phyloP scores from a whole-genome alignment of 148 eudicot genomes.

The Rhododendron ovatum region DNA sequence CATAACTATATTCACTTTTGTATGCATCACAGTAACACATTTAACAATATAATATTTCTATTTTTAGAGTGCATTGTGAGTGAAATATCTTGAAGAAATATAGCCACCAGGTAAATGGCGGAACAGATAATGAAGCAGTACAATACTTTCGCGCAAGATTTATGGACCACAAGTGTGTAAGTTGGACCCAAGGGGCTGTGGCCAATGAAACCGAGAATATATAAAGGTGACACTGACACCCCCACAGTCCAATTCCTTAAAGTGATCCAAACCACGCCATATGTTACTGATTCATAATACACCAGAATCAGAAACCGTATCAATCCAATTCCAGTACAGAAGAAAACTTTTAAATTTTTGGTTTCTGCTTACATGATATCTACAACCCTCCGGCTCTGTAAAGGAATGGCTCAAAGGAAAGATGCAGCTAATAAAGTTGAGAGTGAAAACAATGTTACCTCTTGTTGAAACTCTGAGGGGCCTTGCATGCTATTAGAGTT shows the following conservation, averaged over 20 bases:
- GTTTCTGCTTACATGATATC: background rate
- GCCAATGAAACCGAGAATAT: background rate
- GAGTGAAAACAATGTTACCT: constrained; percentile 39
- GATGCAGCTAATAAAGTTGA: background rate
- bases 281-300: background rate
- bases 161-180: background rate
- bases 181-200: background rate
- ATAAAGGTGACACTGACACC: background rate
- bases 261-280: background rate
- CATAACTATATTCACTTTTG: background rate
- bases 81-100: background rate
- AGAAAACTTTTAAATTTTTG: background rate
- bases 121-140: background rate
- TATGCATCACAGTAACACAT: background rate
- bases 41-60: background rate
- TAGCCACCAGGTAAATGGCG: background rate
- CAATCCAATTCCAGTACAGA: background rate
- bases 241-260: background rate
- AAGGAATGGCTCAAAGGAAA: background rate
- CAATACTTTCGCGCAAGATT: background rate
- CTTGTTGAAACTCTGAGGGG: constrained; percentile 69
- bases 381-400: background rate
- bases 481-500: constrained; percentile 59
- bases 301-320: background rate
- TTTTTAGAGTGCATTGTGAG: background rate